Base-by-base conservation (phyloP, 768 basidiomycete genomes). In the Boletus barrowsii region DNA sequence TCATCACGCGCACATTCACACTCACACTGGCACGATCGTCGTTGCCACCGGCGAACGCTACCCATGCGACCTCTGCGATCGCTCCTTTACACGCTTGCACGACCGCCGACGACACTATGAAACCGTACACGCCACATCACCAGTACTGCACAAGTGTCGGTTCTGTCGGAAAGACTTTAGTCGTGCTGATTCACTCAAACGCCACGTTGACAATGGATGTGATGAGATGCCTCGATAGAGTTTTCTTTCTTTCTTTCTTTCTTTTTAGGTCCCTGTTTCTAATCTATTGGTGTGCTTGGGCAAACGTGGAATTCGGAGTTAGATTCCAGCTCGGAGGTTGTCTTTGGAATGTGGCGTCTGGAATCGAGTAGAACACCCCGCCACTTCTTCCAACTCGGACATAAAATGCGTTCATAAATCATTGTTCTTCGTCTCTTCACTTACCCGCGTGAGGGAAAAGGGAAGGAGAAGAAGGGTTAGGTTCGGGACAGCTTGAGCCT, bases 21-120 rank as follows among this genome's bases (percentile, higher is more conserved):
- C 58, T 2, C 62, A 65, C n/a, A 49, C 58, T 4, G 26, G 55
- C 36, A 63, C 60, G 24, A 51, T 62, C 11, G 44, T 49, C 10
- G 58, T 35, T 8, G 53, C 68, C 6, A 54, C 69, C 8, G 79
- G 78, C 46, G 87, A 89, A 64, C 82, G 87, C 37, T 88, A 79
- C 73, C 76, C 79, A 52, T 91, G 89, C 72, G 82, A 86, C 53
- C 79, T 81, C 59, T 91, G 89, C 68, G 83, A 84, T 49, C 86
- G 87, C 70, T 86, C 87, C 24, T 91, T 91, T 68, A 88, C 87
- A 33, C 82, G 89, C 57, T 79, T 85, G 54, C 88, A 90, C 70
- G 89, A 92, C 71, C 81, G 87, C 59, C 88, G 90, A 72, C 81
- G 89, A 57, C 89, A 92, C 71, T 81, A 82, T 60, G 88, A 90